phyloP scores from a whole-genome alignment of 2,329 filamentous ascomycete genomes.

The Hyphodiscus sp. region DNA sequence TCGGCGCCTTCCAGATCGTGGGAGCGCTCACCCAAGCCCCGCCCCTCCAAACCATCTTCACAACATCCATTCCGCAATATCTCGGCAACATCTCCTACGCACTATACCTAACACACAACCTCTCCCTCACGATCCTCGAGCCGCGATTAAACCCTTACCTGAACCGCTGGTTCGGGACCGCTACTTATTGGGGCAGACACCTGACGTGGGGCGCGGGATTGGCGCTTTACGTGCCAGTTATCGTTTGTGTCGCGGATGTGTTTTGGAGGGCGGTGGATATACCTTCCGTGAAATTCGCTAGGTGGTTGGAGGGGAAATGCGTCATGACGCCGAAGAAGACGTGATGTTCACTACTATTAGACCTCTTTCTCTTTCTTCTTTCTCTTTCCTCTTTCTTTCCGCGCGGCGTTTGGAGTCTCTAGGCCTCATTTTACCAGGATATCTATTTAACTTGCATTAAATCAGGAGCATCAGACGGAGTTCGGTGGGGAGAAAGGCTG shows the following conservation, averaged over 20 bases:
- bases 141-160: constrained; percentile 21
- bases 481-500: no score
- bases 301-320: constrained; percentile 36
- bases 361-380: no score
- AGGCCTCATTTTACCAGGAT: no score
- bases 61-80: constrained; percentile 44
- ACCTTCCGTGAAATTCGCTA: constrained; percentile 42
- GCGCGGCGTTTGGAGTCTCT: not conserved
- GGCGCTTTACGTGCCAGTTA: constrained; percentile 38
- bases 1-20: constrained; percentile 27
- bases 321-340: constrained; percentile 5
- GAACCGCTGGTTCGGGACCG: constrained; percentile 13
- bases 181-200: constrained; percentile 20
- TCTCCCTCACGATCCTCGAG: constrained; percentile 34
- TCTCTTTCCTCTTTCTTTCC: no score
- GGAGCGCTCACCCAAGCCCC: constrained; percentile 30
- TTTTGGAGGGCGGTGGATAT: constrained; percentile 53
- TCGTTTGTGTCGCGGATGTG: constrained; percentile 48
- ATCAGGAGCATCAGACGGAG: no score
- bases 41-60: constrained; percentile 38
- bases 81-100: constrained; percentile 51
- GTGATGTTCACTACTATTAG: not conserved
- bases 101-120: constrained; percentile 52
- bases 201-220: constrained; percentile 32
- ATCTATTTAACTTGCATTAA: no score